Percentiles rank a stretch among this genome's conserved stretches.
phyloP scores from a whole-genome alignment of 768 basidiomycete species.

The Pulveroboletus sp. region DNA sequence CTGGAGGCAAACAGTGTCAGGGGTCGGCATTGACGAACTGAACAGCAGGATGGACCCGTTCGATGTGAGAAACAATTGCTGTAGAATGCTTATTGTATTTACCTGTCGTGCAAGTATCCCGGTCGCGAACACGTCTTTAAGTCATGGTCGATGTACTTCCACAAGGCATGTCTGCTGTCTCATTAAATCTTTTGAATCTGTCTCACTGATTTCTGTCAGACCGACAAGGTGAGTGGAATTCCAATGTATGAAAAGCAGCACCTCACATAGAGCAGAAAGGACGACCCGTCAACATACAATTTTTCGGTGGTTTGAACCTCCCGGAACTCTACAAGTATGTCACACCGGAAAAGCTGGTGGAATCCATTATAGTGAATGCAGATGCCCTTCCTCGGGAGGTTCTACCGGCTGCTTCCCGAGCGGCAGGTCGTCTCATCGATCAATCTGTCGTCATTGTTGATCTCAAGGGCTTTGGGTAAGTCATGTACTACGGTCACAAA shows the following conservation, averaged over 20 bases:
- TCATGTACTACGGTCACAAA: conserved; percentile 1
- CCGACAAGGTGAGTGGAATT: conserved; percentile 55
- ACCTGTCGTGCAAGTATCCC: conserved; percentile 49
- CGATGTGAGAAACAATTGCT: conserved; percentile 46
- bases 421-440: conserved; percentile 48
- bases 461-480: conserved; percentile 67
- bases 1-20: conserved; percentile 65
- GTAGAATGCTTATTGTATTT: background rate
- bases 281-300: conserved; percentile 68
- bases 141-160: conserved; percentile 77
- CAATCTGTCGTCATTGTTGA: conserved; percentile 66
- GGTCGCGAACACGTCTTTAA: conserved; percentile 68
- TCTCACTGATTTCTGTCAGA: conserved; percentile 34
- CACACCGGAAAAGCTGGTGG: conserved; percentile 61
- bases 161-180: conserved; percentile 50
- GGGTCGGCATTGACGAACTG: conserved; percentile 63
- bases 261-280: conserved; percentile 47
- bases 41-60: conserved; percentile 65
- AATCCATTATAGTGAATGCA: conserved; percentile 60
- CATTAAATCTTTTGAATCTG: background rate
- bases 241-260: background rate
- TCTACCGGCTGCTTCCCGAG: conserved; percentile 60
- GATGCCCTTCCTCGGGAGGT: conserved; percentile 66
- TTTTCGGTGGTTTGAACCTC: conserved; percentile 58
- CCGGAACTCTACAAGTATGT: conserved; percentile 54